phyloP scores from a whole-genome alignment of 805 yeast species.

The Ogataea pini region DNA sequence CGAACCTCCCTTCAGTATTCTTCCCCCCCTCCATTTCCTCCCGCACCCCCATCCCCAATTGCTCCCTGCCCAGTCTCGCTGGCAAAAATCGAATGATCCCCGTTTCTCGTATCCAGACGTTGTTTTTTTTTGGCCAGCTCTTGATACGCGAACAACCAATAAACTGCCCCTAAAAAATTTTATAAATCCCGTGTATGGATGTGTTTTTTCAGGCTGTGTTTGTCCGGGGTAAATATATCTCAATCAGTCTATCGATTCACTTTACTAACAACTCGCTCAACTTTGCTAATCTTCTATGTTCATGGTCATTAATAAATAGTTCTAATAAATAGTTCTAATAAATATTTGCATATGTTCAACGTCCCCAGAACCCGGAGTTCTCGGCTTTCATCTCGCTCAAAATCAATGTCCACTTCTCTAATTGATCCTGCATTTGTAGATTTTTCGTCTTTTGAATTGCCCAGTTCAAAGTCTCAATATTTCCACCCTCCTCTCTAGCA shows the following conservation, averaged over 20 bases:
- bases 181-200: not conserved
- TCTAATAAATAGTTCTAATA: conserved; percentile 2
- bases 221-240: too few species aligned
- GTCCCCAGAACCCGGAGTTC: conserved; percentile 30
- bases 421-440: conserved; percentile 11
- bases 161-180: not conserved
- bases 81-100: not conserved
- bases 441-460: conserved; percentile 24
- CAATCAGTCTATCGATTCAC: too few species aligned
- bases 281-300: not conserved
- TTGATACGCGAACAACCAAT: not conserved
- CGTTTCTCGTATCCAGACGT: too few species aligned
- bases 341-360: not conserved
- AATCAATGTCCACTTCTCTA: conserved; percentile 24
- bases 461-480: conserved; percentile 24
- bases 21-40: too few species aligned
- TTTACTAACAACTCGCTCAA: not conserved
- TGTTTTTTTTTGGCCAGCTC: not conserved
- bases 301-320: not conserved
- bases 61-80: not conserved
- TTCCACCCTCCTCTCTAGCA: conserved; percentile 18
- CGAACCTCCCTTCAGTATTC: too few species aligned
- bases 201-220: not conserved
- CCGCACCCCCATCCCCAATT: too few species aligned
- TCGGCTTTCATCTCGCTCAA: conserved; percentile 25